Evolutionary conservation across 805 yeast species (phyloP), one percentile per base, ranked within the genome.

Genomic region (Nakazawaea wyomingensis): DNA sequence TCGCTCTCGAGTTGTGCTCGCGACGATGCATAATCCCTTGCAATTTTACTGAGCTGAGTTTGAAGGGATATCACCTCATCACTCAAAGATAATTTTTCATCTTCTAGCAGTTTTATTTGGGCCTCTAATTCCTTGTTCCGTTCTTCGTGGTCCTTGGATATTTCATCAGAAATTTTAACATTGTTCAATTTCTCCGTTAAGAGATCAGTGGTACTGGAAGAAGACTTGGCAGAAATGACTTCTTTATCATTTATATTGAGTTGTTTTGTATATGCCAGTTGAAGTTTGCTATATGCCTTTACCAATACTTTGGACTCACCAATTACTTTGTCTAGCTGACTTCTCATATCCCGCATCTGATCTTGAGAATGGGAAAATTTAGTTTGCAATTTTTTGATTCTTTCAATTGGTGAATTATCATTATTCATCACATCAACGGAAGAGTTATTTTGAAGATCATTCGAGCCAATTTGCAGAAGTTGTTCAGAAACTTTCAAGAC

Each of bases 231-330:
- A n/a, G n/a, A n/a, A n/a, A n/a, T n/a, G n/a, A n/a, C n/a, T n/a
- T n/a, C n/a, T n/a, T n/a, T n/a, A n/a, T n/a, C n/a, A n/a, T n/a
- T n/a, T n/a, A n/a, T n/a, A n/a, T n/a, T n/a, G n/a, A n/a, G n/a
- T 50, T 42, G 54, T 55, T 7, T 22, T 10, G 20, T 52, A 50
- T 51, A 20, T 9, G 38, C 38, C 7, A 46, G 45, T 21, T 17
- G 10, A 3, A 34, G 27, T n/a, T 10, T 9, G 10, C n/a, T 13
- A 16, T 34, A 37, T 19, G 31, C 14, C 13, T 28, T 27, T 13
- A 30, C 19, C 13, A 37, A 21, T 11, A 16, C 6, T 14, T 14
- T 16, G 4, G 34, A 13, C 10, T 34, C 20, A 22, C 24, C 33
- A 16, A 36, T 24, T 6, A n/a, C 11, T 20, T 16, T 13, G 27